These are phyloP conservation scores for Wickerhamomyces mucosus DNA, from an alignment of 805 yeast species.

Conservation along the genomic window DNA sequence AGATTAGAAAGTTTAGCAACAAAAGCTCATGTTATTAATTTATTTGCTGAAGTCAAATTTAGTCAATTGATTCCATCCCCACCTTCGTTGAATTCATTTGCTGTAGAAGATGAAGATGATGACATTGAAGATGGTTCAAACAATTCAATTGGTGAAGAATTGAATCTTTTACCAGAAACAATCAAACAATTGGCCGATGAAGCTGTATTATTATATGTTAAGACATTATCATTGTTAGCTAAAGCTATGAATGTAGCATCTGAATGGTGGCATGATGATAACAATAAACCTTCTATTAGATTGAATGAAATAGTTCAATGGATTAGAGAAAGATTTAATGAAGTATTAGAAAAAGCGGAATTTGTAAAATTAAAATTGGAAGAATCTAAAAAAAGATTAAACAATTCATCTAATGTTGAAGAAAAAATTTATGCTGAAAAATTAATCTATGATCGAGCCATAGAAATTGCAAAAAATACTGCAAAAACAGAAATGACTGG, in stretches of 20 bases:
- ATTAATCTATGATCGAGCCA: slow-evolving; percentile 83
- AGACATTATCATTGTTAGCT: slow-evolving; percentile 72
- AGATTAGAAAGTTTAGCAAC: slow-evolving; percentile 72
- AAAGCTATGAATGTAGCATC: slow-evolving; percentile 81
- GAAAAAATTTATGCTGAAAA: slow-evolving; percentile 60
- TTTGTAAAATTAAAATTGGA: slow-evolving; percentile 49
- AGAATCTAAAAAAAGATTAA: slow-evolving; percentile 33
- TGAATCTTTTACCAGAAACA: slow-evolving; percentile 45
- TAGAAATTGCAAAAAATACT: slow-evolving; percentile 86
- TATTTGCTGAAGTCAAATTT: slow-evolving; percentile 87
- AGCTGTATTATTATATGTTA: slow-evolving; percentile 77
- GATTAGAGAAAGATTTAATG: slow-evolving; percentile 85
- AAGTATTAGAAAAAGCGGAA: slow-evolving; percentile 83
- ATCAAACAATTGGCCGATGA: slow-evolving; percentile 63
- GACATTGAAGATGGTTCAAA: slow-evolving; percentile 22
- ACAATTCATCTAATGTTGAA: slow-evolving; percentile 6
- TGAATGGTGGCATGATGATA: slow-evolving; percentile 73
- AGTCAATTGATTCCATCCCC: slow-evolving; percentile 76
- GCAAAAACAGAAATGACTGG: slow-evolving; percentile 81
- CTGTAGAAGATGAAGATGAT: slow-evolving; percentile 29
- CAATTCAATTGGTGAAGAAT: slow-evolving; percentile 6
- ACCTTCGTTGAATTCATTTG: slow-evolving; percentile 24
- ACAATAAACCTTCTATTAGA: slow-evolving; percentile 31
- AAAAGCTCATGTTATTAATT: slow-evolving; percentile 79
- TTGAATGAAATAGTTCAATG: slow-evolving; percentile 63